Evolutionary conservation across 148 eudicot species (phyloP).

Genomic region (Salicornia ramosissima): DNA sequence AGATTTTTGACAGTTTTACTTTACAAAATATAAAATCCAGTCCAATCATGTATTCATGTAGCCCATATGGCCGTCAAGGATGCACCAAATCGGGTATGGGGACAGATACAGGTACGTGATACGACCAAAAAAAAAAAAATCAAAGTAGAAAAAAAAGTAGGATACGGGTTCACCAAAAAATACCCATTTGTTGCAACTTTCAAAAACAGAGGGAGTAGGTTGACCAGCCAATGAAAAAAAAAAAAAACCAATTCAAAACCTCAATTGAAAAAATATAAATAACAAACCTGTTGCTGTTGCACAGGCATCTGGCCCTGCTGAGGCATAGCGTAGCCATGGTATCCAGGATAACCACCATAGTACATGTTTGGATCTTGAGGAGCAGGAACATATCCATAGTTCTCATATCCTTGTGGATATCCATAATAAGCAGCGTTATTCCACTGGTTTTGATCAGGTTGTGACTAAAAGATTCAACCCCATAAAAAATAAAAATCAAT

Average conservation of each 20-base stretch:
- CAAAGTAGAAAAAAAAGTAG: no score
- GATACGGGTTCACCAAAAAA: no score
- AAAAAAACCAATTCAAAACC: neutral
- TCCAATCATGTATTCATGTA: no score
- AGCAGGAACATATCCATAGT: slow-evolving; percentile 68
- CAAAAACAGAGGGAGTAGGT: no score
- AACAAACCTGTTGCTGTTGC: slow-evolving; percentile 52
- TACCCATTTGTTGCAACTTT: no score
- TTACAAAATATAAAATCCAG: no score
- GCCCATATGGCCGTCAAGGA: no score
- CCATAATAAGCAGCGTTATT: slow-evolving; percentile 61
- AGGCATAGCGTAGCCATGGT: slow-evolving; percentile 65
- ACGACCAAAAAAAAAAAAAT: no score
- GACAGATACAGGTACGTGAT: no score
- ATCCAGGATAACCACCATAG: slow-evolving; percentile 78
- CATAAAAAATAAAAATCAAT: slow-evolving; percentile 14
- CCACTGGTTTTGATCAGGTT: slow-evolving; percentile 71
- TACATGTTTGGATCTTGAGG: slow-evolving; percentile 81
- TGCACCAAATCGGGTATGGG: no score
- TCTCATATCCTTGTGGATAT: slow-evolving; percentile 67
- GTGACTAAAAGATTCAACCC: slow-evolving; percentile 36
- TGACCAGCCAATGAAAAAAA: no score
- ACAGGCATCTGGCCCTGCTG: slow-evolving; percentile 51
- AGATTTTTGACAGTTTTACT: neutral
- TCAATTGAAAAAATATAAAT: neutral